These are phyloP conservation scores for Vaccinium corymbosum DNA, from an alignment of 148 eudicot genomes.

Conservation along the genomic window DNA sequence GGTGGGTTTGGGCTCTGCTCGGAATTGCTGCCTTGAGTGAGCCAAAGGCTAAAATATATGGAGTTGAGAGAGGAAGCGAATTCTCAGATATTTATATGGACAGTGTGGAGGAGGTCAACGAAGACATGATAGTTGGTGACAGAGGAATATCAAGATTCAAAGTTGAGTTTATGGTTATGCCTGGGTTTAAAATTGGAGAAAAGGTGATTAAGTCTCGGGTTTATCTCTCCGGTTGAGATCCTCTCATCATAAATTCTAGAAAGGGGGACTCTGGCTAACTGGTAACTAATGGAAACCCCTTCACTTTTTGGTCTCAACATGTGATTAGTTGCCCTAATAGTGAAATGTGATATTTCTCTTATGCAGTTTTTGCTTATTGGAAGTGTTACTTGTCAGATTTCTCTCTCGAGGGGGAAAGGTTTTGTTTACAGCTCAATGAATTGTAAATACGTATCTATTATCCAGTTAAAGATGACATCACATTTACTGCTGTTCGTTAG, in stretches of 20 bases:
- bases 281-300: neutral
- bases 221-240: slow-evolving; percentile 27
- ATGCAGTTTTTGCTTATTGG: neutral
- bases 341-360: neutral
- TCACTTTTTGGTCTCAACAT: neutral
- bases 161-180: slow-evolving; percentile 58
- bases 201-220: slow-evolving; percentile 38
- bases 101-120: slow-evolving; percentile 29
- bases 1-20: slow-evolving; percentile 44
- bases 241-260: neutral
- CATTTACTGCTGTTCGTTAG: neutral
- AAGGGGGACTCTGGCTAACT: neutral
- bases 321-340: neutral
- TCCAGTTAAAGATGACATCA: neutral
- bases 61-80: slow-evolving; percentile 37
- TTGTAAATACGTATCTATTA: slow-evolving; percentile 3
- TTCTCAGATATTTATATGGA: slow-evolving; percentile 48
- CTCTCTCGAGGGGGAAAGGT: neutral
- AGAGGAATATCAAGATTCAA: slow-evolving; percentile 21
- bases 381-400: neutral
- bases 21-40: slow-evolving; percentile 22
- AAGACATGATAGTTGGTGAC: slow-evolving; percentile 13
- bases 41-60: slow-evolving; percentile 35
- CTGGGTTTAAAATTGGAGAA: slow-evolving; percentile 46
- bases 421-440: neutral